Conservation (phyloP, 164 flowering plant species). For the Dillenia turbinata region DNA sequence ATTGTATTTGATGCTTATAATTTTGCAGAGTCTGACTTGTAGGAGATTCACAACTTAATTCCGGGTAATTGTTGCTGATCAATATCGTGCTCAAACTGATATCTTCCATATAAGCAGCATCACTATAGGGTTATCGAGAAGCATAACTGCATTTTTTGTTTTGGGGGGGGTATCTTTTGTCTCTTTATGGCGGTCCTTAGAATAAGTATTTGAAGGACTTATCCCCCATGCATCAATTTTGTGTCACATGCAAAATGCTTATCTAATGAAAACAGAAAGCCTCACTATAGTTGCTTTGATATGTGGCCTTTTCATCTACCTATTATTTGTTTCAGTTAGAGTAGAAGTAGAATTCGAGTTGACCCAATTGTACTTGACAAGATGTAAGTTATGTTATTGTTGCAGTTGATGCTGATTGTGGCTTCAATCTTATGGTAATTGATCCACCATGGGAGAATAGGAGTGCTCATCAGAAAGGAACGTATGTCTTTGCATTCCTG, state of each 20-base stretch:
- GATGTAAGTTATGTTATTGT: not conserved
- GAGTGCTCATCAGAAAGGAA: conserved; percentile 74
- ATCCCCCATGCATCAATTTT: no score
- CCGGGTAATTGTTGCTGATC: conserved; percentile 58
- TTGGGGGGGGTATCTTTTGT: no score
- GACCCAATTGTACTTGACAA: no score
- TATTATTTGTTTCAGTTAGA: not conserved
- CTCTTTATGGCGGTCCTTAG: no score
- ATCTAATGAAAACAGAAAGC: no score
- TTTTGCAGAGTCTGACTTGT: conserved; percentile 77
- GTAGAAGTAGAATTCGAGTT: no score
- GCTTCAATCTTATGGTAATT: conserved; percentile 77
- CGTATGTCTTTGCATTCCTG: conserved; percentile 31
- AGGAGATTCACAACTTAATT: conserved; percentile 60
- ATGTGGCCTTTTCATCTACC: not conserved
- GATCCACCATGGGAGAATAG: conserved; percentile 99
- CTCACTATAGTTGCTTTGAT: no score
- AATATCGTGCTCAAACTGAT: not conserved
- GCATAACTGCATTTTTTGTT: no score
- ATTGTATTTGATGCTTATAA: conserved; percentile 13
- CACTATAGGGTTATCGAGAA: no score
- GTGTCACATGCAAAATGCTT: no score
- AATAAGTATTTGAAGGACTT: no score
- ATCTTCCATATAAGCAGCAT: no score
- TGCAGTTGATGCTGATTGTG: conserved; percentile 53